Evolutionary conservation across 768 basidiomycete species (phyloP).

Genomic region (Coprinellus micaceus): DNA sequence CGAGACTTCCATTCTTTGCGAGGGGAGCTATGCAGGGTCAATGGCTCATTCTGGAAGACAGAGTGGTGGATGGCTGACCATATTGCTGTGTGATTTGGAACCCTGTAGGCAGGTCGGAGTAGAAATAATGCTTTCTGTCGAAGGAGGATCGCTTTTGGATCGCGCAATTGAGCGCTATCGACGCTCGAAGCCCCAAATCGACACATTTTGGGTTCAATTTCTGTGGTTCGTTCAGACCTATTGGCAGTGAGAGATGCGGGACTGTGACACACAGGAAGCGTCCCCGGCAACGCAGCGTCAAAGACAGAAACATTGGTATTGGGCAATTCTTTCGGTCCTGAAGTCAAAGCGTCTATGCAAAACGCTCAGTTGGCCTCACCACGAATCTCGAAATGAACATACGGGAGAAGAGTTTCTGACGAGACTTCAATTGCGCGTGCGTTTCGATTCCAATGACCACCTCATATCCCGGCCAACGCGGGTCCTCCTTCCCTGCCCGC

Average conservation of each 20-base stretch:
- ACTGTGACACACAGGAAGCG: slow-evolving; percentile 22
- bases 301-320: slow-evolving; percentile 75
- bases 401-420: slow-evolving; percentile 84
- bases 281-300: slow-evolving; percentile 92
- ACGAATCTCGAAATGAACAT: slow-evolving; percentile 19
- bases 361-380: neutral
- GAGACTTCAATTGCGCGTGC: slow-evolving; percentile 89
- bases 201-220: slow-evolving; percentile 67
- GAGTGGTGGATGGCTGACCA: slow-evolving; percentile 37
- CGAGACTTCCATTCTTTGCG: slow-evolving; percentile 57
- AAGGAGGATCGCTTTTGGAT: slow-evolving; percentile 76
- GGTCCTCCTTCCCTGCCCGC: slow-evolving; percentile 27
- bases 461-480: slow-evolving; percentile 81
- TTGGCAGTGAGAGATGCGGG: too few relatives aligned
- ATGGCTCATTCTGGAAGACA: neutral
- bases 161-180: slow-evolving; percentile 66
- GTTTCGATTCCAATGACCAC: slow-evolving; percentile 93
- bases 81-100: slow-evolving; percentile 99
- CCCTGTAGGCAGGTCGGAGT: slow-evolving; percentile 88
- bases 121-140: slow-evolving; percentile 98
- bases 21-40: slow-evolving; percentile 61
- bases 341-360: slow-evolving; percentile 36
- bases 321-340: slow-evolving; percentile 43
- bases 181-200: slow-evolving; percentile 75
- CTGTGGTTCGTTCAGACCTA: slow-evolving; percentile 42